phyloP scores from a whole-genome alignment of 1,284 basidiomycete species.

The Termitomyces sp. region DNA sequence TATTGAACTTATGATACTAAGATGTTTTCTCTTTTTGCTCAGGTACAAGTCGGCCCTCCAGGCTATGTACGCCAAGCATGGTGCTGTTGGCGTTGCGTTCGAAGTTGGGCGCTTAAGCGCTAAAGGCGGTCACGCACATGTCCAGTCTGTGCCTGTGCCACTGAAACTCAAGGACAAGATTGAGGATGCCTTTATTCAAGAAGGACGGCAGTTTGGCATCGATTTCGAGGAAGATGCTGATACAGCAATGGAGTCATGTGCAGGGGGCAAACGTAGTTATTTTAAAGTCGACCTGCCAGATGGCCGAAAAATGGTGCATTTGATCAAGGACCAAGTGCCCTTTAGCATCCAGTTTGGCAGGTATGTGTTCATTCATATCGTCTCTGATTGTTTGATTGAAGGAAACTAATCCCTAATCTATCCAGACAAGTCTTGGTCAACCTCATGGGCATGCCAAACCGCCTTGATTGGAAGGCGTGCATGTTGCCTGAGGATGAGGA shows the following conservation, averaged over 20 bases:
- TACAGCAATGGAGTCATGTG: constrained; percentile 51
- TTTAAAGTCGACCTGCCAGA: constrained; percentile 88
- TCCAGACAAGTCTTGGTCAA: constrained; percentile 72
- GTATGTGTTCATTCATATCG: constrained; percentile 40
- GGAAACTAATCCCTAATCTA: constrained; percentile 8
- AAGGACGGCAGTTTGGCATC: constrained; percentile 61
- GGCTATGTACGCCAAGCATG: constrained; percentile 67
- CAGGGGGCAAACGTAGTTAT: constrained; percentile 62
- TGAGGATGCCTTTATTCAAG: constrained; percentile 63
- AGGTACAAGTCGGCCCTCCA: constrained; percentile 79
- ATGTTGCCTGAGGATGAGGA: constrained; percentile 78
- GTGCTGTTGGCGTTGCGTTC: constrained; percentile 70
- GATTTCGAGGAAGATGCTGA: constrained; percentile 65
- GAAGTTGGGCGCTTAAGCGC: constrained; percentile 82
- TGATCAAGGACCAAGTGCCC: constrained; percentile 70
- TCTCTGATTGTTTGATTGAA: constrained; percentile 1
- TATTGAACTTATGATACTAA: background rate
- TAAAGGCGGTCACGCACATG: constrained; percentile 91
- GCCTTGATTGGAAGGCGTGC: constrained; percentile 90
- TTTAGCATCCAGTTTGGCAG: constrained; percentile 93
- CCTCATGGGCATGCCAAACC: constrained; percentile 67
- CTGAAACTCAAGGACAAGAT: constrained; percentile 53
- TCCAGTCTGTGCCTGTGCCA: constrained; percentile 85
- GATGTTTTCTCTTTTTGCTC: background rate
- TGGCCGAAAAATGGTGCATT: constrained; percentile 80